These are phyloP conservation scores for Davidsoniella neocaledoniae DNA, from an alignment of 2,329 filamentous ascomycete genomes.

Conservation along the genomic window DNA sequence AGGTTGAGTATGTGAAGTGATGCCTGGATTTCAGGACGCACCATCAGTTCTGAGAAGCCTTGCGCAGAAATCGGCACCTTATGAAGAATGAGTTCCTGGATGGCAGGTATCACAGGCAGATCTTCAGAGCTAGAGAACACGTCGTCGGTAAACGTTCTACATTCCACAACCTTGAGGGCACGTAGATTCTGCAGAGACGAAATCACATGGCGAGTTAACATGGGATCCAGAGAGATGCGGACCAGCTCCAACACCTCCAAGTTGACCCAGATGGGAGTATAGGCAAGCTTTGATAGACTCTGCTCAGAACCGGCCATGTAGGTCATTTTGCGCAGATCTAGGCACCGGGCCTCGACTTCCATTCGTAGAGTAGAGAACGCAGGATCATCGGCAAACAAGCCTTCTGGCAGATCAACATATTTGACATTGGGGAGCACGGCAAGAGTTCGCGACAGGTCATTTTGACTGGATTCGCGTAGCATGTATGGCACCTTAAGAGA, in stretches of 20 bases:
- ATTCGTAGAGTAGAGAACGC: conserved; percentile 60
- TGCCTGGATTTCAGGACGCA: conserved; percentile 38
- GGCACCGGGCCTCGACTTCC: conserved; percentile 70
- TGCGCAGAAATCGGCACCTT: conserved; percentile 55
- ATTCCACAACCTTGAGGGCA: conserved; percentile 57
- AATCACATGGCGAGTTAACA: conserved; percentile 53
- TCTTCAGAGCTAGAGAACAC: conserved; percentile 52
- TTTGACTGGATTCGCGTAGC: conserved; percentile 74
- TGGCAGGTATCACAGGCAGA: conserved; percentile 54
- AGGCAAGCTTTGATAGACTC: conserved; percentile 53
- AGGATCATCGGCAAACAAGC: conserved; percentile 67
- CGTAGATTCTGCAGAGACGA: conserved; percentile 48
- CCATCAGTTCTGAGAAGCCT: conserved; percentile 55
- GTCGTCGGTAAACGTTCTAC: conserved; percentile 56
- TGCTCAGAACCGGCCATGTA: conserved; percentile 66
- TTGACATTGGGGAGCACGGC: conserved; percentile 70
- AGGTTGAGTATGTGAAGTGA: conserved; percentile 53
- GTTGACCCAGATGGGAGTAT: conserved; percentile 48
- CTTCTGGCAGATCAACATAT: conserved; percentile 82
- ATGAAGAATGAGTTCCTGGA: conserved; percentile 57
- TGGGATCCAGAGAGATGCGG: conserved; percentile 51
- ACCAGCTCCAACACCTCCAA: conserved; percentile 59
- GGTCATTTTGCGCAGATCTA: conserved; percentile 75
- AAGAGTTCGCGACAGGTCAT: conserved; percentile 70
- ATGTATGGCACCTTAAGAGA: conserved; percentile 88